Percentiles rank a stretch among this genome's conserved stretches.
Evolutionary conservation across 2,329 filamentous ascomycete genomes (phyloP).

Genomic region (Botrytis fragariae): DNA sequence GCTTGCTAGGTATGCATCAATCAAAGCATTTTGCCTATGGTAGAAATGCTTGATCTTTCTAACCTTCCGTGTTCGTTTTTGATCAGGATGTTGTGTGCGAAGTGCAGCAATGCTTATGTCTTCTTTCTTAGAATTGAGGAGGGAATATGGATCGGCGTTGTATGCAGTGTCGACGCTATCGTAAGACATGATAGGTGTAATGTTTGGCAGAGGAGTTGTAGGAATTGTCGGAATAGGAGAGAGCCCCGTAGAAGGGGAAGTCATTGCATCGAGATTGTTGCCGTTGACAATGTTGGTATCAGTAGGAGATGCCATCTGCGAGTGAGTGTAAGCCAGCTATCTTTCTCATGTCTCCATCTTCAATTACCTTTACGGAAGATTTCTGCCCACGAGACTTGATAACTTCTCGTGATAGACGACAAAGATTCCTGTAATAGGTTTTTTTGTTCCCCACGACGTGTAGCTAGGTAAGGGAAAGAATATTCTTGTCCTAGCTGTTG

Average conservation of each 20-base stretch:
- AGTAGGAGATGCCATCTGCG: constrained; percentile 5
- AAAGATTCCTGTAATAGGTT: not conserved
- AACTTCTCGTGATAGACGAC: not conserved
- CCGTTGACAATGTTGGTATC: not conserved
- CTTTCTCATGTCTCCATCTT: not conserved
- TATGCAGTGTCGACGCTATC: constrained; percentile 5
- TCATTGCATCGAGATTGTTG: not conserved
- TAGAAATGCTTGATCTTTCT: constrained; percentile 48
- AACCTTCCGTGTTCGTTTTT: constrained; percentile 38
- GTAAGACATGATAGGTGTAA: constrained; percentile 2
- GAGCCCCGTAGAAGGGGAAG: not conserved
- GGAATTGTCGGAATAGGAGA: not conserved
- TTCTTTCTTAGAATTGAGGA: constrained; percentile 36
- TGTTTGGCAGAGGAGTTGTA: not conserved
- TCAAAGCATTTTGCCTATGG: constrained; percentile 48
- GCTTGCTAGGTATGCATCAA: constrained; percentile 53
- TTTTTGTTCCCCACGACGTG: not conserved
- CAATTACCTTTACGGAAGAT: not conserved
- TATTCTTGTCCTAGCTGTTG: not conserved
- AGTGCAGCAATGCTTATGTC: constrained; percentile 45
- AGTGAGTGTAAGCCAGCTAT: not conserved
- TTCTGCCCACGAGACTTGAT: not conserved
- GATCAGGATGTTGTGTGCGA: constrained; percentile 48
- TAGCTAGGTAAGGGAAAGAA: not conserved
- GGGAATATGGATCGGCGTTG: constrained; percentile 40